phyloP scores from a whole-genome alignment of 2,329 filamentous ascomycete species.

The Alternaria arbusti region DNA sequence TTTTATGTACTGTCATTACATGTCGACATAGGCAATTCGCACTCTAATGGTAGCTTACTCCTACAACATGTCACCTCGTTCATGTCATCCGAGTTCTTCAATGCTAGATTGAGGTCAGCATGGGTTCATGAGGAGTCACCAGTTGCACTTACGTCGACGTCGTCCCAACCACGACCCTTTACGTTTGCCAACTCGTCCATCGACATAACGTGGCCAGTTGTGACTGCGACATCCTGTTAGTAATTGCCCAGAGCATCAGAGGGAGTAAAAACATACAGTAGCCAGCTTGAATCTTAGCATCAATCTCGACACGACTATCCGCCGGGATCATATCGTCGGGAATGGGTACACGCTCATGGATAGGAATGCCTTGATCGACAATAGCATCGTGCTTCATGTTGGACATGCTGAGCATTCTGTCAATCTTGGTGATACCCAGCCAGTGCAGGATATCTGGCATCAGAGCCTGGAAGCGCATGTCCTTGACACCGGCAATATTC shows the following conservation, averaged over 20 bases:
- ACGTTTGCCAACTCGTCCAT: constrained; percentile 84
- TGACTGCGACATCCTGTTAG: constrained; percentile 60
- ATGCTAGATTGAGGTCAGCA: constrained; percentile 41
- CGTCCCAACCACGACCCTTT: constrained; percentile 90
- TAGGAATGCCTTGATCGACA: constrained; percentile 83
- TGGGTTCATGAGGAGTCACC: constrained; percentile 8
- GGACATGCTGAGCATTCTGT: constrained; percentile 98
- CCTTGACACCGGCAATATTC: constrained; percentile 94
- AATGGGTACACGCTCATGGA: constrained; percentile 87
- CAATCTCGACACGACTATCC: constrained; percentile 97
- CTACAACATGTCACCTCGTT: neutral
- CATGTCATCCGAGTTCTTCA: constrained; percentile 24
- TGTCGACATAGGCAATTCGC: neutral
- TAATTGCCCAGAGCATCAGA: constrained; percentile 1
- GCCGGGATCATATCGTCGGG: constrained; percentile 93
- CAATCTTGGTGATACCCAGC: constrained; percentile 98
- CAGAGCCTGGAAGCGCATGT: constrained; percentile 96
- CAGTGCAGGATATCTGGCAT: constrained; percentile 99
- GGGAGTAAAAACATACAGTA: constrained; percentile 64
- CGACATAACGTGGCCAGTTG: constrained; percentile 87
- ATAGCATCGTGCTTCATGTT: constrained; percentile 96
- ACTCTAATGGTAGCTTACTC: constrained; percentile 22
- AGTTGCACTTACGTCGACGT: constrained; percentile 56
- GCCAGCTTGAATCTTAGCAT: constrained; percentile 95
- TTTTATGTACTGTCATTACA: neutral